Conservation (phyloP, 2,329 filamentous ascomycete genomes). For the Verticillium alfalfae region DNA sequence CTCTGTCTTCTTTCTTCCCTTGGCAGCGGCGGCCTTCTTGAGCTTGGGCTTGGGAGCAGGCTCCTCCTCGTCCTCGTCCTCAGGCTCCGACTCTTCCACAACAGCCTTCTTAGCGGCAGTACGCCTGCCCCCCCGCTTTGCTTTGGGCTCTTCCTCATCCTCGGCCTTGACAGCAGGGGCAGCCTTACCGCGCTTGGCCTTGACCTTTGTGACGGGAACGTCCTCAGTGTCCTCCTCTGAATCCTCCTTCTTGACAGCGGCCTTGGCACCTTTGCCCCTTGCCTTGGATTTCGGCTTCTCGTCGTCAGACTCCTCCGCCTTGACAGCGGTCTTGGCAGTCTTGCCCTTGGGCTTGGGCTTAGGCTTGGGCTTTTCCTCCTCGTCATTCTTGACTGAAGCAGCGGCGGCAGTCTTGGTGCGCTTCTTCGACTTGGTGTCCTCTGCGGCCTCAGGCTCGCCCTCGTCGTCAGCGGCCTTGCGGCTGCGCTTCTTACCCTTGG, state of each 20-base stretch:
- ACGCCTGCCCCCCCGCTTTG: constrained; percentile 5
- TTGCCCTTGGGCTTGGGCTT: constrained; percentile 10
- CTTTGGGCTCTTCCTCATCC: constrained; percentile 15
- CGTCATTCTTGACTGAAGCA: constrained; percentile 10
- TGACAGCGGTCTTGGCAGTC: constrained; percentile 19
- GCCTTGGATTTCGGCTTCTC: constrained; percentile 16
- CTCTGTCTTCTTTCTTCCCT: constrained; percentile 7
- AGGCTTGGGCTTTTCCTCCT: constrained; percentile 3
- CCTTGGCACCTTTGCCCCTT: constrained; percentile 21
- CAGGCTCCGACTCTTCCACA: constrained; percentile 6
- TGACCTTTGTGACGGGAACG: constrained; percentile 25
- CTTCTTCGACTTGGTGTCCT: constrained; percentile 4
- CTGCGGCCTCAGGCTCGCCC: constrained; percentile 11
- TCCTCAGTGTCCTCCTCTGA: constrained; percentile 24
- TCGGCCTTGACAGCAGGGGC: constrained; percentile 10
- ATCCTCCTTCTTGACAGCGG: constrained; percentile 24
- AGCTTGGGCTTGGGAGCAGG: constrained; percentile 25
- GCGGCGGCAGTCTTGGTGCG: constrained; percentile 18
- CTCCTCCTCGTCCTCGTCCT: constrained; percentile 20
- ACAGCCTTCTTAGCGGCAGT: constrained; percentile 3
- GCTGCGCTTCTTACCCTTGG: constrained; percentile 12
- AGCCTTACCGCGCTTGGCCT: constrained; percentile 19
- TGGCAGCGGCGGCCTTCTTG: constrained; percentile 16
- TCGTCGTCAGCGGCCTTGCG: constrained; percentile 9
- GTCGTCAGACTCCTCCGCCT: constrained; percentile 18